phyloP scores from a whole-genome alignment of 2,329 filamentous ascomycete genomes.

The Malbranchea zuffiana region DNA sequence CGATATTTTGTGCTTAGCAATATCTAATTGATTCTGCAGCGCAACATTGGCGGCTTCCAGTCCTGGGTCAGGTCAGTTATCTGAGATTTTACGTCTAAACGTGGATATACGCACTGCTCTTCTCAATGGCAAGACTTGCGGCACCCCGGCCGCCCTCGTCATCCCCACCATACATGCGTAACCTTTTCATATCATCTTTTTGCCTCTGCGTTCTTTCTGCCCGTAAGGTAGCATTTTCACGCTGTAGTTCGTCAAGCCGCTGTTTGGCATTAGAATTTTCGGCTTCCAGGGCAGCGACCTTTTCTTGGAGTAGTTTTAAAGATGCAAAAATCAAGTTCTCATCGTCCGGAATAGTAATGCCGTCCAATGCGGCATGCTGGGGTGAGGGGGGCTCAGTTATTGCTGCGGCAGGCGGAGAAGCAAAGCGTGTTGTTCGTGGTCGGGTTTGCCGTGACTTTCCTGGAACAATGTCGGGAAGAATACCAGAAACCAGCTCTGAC shows the following conservation, averaged over 20 bases:
- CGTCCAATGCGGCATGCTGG: conserved; percentile 41
- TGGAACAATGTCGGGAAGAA: conserved; percentile 29
- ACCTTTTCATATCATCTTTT: conserved; percentile 29
- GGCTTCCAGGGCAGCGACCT: conserved; percentile 45
- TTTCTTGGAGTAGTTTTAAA: conserved; percentile 47
- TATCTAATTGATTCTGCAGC: conserved; percentile 45
- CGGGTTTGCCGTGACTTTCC: conserved; percentile 33
- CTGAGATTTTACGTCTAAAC: conserved; percentile 19
- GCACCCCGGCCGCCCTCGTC: conserved; percentile 28
- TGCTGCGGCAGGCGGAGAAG: conserved; percentile 33
- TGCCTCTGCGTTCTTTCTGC: conserved; percentile 28
- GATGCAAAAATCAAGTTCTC: conserved; percentile 54
- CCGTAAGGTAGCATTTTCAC: conserved; percentile 42
- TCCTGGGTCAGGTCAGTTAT: conserved; percentile 26
- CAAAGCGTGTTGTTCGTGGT: conserved; percentile 43
- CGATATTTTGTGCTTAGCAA: conserved; percentile 44
- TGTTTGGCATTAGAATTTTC: conserved; percentile 43
- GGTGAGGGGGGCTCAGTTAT: conserved; percentile 21
- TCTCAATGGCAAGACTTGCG: conserved; percentile 26
- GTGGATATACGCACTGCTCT: conserved; percentile 26
- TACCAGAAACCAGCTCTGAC: conserved; percentile 50
- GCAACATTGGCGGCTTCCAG: conserved; percentile 45
- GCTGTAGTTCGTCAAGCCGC: conserved; percentile 41
- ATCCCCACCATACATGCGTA: conserved; percentile 34
- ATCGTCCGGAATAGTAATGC: conserved; percentile 48